Conservation (phyloP, 2,329 filamentous ascomycete species). For the Stagonosporopsis cucurbitacearum region DNA sequence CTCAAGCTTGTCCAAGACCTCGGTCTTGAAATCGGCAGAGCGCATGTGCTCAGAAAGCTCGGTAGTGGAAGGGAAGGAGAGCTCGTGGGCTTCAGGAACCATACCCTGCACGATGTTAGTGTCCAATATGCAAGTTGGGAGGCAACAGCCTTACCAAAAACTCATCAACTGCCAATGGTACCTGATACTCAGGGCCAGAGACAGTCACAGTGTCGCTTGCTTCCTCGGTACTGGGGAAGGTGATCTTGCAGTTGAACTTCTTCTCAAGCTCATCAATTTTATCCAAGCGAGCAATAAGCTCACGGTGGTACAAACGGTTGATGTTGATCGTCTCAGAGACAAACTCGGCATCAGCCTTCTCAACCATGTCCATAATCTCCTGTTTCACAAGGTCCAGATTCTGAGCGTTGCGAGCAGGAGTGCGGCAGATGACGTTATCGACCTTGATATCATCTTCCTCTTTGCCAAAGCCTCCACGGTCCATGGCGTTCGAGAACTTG, state of each 20-base stretch:
- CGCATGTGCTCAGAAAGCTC: constrained; percentile 82
- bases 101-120: constrained; percentile 70
- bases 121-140: no score
- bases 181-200: constrained; percentile 96
- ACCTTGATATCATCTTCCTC: constrained; percentile 99
- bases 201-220: constrained; percentile 96
- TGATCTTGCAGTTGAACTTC: constrained; percentile 99
- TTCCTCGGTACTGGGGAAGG: constrained; percentile 96
- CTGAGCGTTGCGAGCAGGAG: constrained; percentile 94
- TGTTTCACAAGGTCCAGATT: constrained; percentile 97
- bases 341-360: constrained; percentile 95
- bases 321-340: constrained; percentile 93
- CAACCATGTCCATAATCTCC: constrained; percentile 99
- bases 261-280: constrained; percentile 96
- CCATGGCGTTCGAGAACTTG: constrained; percentile 99
- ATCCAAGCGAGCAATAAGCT: constrained; percentile 83
- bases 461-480: constrained; percentile 88
- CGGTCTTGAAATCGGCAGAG: constrained; percentile 79
- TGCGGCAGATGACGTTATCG: constrained; percentile 98
- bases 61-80: constrained; percentile 78
- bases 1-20: constrained; percentile 83
- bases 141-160: constrained; percentile 68
- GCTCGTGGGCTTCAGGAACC: constrained; percentile 95
- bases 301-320: constrained; percentile 92
- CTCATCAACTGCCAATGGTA: constrained; percentile 94